Evolutionary conservation across 176 grass and related monocot species (phyloP), one percentile per base, ranked within the genome.

Genomic region (Carex kokanica): DNA sequence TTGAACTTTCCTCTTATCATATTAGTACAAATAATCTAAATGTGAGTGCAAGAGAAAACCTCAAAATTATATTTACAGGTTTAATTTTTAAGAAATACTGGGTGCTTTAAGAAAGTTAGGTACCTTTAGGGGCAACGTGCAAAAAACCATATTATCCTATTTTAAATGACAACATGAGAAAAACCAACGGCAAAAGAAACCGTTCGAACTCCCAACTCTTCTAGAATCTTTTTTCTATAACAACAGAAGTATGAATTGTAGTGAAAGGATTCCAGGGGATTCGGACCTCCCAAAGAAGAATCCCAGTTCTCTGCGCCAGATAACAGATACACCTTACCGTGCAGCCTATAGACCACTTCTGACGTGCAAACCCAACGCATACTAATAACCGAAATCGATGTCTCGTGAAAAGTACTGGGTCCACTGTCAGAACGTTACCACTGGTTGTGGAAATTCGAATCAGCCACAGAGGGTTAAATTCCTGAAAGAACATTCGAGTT

Each of bases 401-500:
- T 49, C 69, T 49, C 11, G 20, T 24, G 36, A 21, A 74, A 14
- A 51, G 18, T 49, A 51, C 5, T 6, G 70, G 70, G 8, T 2
- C 70, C 40, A 5, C 1, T 52, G 45, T 74, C 70, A 74, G 70
- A 74, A 11, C 5, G 21, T 29, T 53, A 15, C 41, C 45, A 52
- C 71, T 53, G 71, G 45, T 5, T 16, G 13, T 15, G 71, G 47
- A 74, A 5, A 74, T 8, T 52, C 4, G 45, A 27, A 16, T 52
- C n/a, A 5, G 45, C 71, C 71, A 74, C 71, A 74, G 71, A 51
- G 21, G 11, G 0, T 27, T 15, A 51, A 74, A 16, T 27, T 74
- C 45, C 47, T 23, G 34, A 18, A 82, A 66, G 79, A 82, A 82
- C 79, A 82, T 45, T 82, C 32, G 79, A 20, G 60, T 60, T 65